Conservation (phyloP, 139 green algal genomes). For the Tetraselmis striata region DNA sequence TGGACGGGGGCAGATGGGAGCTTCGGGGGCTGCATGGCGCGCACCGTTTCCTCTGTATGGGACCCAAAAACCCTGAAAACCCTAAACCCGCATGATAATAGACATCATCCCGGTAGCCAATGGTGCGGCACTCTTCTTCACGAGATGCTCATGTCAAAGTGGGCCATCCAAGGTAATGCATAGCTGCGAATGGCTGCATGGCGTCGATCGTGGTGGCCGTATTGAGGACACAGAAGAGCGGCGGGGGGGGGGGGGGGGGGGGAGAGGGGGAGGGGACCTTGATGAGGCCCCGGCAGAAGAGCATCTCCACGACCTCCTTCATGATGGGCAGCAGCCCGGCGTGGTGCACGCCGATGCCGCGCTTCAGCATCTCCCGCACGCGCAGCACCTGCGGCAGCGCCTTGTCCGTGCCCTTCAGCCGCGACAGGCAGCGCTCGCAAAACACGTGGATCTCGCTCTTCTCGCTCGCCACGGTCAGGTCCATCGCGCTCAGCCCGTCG, state of each 20-base stretch:
- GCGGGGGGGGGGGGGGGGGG: too few relatives aligned
- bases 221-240: constrained; percentile 1
- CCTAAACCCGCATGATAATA: too few relatives aligned
- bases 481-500: constrained; percentile 42
- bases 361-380: constrained; percentile 45
- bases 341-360: constrained; percentile 70
- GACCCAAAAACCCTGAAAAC: too few relatives aligned
- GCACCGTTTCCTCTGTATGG: too few relatives aligned
- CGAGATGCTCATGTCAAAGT: too few relatives aligned
- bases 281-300: constrained; percentile 84
- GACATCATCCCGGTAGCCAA: too few relatives aligned
- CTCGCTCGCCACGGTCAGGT: constrained; percentile 65
- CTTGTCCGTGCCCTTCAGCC: constrained; percentile 51
- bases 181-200: not conserved
- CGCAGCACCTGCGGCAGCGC: constrained; percentile 62
- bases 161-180: not conserved
- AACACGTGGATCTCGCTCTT: constrained; percentile 71
- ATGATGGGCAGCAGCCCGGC: constrained; percentile 89
- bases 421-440: constrained; percentile 32
- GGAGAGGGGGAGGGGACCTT: constrained; percentile 15
- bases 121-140: not conserved
- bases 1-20: not conserved
- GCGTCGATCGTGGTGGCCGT: not conserved
- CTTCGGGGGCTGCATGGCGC: not conserved
- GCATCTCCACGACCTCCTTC: constrained; percentile 97